These are phyloP conservation scores for Logfia minima DNA, from an alignment of 129 eudicot species.

Conservation along the genomic window DNA sequence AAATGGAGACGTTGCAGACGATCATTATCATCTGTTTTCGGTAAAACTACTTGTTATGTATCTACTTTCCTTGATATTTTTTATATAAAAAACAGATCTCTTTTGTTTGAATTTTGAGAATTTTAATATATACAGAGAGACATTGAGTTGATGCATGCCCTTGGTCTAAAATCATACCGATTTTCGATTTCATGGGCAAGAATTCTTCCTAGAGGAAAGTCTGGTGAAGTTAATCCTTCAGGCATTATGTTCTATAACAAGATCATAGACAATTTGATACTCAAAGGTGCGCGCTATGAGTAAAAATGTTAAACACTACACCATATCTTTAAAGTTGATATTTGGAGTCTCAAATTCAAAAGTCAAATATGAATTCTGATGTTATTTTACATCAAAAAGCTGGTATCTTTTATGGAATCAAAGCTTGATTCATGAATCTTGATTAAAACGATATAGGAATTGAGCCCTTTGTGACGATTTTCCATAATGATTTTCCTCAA, in stretches of 20 bases:
- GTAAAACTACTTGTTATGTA: conserved; percentile 26
- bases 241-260: conserved; percentile 65
- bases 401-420: not conserved
- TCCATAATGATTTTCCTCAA: conserved; percentile 70
- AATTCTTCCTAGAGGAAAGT: conserved; percentile 76
- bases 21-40: conserved; percentile 81
- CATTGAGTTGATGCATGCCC: conserved; percentile 62
- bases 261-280: conserved; percentile 53
- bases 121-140: conserved; percentile 50
- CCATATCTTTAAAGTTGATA: not conserved
- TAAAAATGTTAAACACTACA: too few relatives aligned
- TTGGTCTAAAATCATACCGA: conserved; percentile 66
- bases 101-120: not conserved
- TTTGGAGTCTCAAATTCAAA: not conserved
- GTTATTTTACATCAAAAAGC: not conserved
- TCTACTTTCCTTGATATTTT: not conserved
- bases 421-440: conserved; percentile 1
- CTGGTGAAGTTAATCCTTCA: conserved; percentile 55
- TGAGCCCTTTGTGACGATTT: conserved; percentile 73
- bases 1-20: conserved; percentile 67
- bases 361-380: not conserved
- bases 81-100: not conserved
- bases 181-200: conserved; percentile 91
- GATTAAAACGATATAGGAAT: conserved; percentile 46
- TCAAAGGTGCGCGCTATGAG: conserved; percentile 42